Conservation (phyloP, 2,329 filamentous ascomycete species). For the Verticillium nonalfalfae region DNA sequence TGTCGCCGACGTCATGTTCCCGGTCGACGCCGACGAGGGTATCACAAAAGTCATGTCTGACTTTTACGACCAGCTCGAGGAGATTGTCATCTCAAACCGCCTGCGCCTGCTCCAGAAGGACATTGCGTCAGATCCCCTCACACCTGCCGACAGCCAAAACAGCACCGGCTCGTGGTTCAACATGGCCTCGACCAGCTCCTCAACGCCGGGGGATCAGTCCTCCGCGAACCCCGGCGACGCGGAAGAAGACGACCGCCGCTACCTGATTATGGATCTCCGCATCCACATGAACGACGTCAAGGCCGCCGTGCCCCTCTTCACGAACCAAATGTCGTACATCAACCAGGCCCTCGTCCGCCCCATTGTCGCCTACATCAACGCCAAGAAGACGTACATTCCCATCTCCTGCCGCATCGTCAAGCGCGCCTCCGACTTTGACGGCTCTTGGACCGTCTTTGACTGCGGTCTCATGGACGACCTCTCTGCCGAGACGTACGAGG, state of each 20-base stretch:
- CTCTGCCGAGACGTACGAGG: conserved; percentile 88
- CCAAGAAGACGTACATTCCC: conserved; percentile 89
- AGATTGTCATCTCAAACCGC: conserved; percentile 76
- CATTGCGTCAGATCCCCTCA: conserved; percentile 13
- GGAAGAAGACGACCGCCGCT: conserved; percentile 66
- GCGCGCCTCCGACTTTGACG: conserved; percentile 81
- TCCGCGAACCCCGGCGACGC: conserved; percentile 2
- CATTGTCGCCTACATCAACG: conserved; percentile 98
- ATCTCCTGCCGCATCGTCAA: conserved; percentile 94
- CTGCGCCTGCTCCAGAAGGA: conserved; percentile 53
- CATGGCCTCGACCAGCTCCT: neutral
- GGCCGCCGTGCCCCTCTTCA: conserved; percentile 89
- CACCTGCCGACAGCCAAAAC: conserved; percentile 23
- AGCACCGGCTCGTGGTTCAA: conserved; percentile 17
- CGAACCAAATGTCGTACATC: conserved; percentile 84
- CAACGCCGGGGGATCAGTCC: conserved; percentile 6
- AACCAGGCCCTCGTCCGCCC: conserved; percentile 93
- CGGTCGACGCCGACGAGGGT: conserved; percentile 78
- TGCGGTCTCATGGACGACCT: conserved; percentile 91
- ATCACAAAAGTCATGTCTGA: conserved; percentile 94
- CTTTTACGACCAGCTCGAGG: conserved; percentile 93
- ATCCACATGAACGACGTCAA: conserved; percentile 93
- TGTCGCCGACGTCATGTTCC: conserved; percentile 91
- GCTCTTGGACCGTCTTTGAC: conserved; percentile 91
- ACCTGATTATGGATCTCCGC: conserved; percentile 89